phyloP scores from a whole-genome alignment of 495 filamentous ascomycete genomes.

The Stereocaulon alpinum region DNA sequence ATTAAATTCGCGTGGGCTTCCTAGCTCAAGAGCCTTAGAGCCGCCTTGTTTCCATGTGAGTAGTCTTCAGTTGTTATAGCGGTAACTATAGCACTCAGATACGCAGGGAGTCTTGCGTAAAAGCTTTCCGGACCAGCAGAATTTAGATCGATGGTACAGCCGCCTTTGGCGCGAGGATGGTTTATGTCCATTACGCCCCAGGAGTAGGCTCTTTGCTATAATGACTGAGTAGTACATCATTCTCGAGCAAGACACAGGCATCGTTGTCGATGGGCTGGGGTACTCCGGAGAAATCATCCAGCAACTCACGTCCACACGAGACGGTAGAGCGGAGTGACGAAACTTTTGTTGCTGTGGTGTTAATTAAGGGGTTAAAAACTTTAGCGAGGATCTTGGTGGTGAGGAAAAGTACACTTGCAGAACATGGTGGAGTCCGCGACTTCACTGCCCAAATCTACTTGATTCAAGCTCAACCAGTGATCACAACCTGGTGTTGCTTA shows the following conservation, averaged over 20 bases:
- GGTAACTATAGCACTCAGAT: neutral
- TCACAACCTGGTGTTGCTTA: neutral
- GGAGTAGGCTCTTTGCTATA: neutral
- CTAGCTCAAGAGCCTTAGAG: too few species aligned
- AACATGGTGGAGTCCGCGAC: neutral
- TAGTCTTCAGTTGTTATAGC: neutral
- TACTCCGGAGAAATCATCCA: neutral
- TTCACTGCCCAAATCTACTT: neutral
- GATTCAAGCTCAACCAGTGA: too few species aligned
- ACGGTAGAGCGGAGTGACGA: neutral
- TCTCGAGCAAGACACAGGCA: neutral
- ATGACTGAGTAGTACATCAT: neutral
- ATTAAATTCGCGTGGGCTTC: too few species aligned
- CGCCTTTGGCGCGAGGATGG: neutral
- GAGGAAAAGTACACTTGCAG: neutral
- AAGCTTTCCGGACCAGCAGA: neutral
- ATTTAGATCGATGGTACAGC: neutral
- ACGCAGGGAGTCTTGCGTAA: neutral
- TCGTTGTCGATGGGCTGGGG: neutral
- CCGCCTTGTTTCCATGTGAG: too few species aligned
- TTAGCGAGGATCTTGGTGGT: neutral
- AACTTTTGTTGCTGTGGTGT: neutral
- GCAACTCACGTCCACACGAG: neutral
- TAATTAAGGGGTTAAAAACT: neutral
- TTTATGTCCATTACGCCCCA: neutral